Percentiles rank a stretch among this genome's conserved stretches.
Evolutionary conservation across 352 stramenopile species (phyloP).

Genomic region (Albugo laibachii): DNA sequence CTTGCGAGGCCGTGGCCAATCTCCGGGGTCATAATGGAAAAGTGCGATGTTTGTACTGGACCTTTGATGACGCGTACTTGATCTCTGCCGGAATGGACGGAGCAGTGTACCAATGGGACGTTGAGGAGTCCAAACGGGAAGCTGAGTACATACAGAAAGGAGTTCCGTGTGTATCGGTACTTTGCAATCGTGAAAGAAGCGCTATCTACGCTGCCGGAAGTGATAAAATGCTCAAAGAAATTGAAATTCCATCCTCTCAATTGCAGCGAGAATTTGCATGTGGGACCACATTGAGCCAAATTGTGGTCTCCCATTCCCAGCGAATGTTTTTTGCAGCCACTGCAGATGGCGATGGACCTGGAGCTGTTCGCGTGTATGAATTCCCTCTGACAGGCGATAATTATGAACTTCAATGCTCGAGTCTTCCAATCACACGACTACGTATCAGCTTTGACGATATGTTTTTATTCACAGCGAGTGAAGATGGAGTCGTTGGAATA

Average conservation of each 20-base stretch:
- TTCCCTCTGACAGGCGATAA: slow-evolving; percentile 83
- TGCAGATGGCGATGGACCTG: slow-evolving; percentile 45
- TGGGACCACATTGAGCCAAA: slow-evolving; percentile 59
- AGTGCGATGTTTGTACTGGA: slow-evolving; percentile 77
- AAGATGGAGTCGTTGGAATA: slow-evolving; percentile 74
- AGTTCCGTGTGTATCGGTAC: slow-evolving; percentile 73
- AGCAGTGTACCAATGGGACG: slow-evolving; percentile 86
- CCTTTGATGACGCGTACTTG: slow-evolving; percentile 66
- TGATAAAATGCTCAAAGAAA: slow-evolving; percentile 82
- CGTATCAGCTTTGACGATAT: slow-evolving; percentile 73
- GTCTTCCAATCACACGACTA: slow-evolving; percentile 56
- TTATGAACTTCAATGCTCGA: slow-evolving; percentile 72
- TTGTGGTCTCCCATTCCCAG: slow-evolving; percentile 69
- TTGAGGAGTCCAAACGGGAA: slow-evolving; percentile 81
- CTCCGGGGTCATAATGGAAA: slow-evolving; percentile 87
- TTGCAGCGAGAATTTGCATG: slow-evolving; percentile 66
- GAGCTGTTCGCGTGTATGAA: slow-evolving; percentile 69
- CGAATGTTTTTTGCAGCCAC: slow-evolving; percentile 80
- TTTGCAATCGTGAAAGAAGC: slow-evolving; percentile 67
- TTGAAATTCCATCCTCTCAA: slow-evolving; percentile 65
- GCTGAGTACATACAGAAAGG: slow-evolving; percentile 87
- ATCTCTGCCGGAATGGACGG: slow-evolving; percentile 83
- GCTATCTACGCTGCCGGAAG: slow-evolving; percentile 70
- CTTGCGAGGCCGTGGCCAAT: slow-evolving; percentile 75
- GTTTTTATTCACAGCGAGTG: slow-evolving; percentile 76